These are phyloP conservation scores for Annona squamosa DNA, from an alignment of 164 flowering plant genomes.

Conservation along the genomic window DNA sequence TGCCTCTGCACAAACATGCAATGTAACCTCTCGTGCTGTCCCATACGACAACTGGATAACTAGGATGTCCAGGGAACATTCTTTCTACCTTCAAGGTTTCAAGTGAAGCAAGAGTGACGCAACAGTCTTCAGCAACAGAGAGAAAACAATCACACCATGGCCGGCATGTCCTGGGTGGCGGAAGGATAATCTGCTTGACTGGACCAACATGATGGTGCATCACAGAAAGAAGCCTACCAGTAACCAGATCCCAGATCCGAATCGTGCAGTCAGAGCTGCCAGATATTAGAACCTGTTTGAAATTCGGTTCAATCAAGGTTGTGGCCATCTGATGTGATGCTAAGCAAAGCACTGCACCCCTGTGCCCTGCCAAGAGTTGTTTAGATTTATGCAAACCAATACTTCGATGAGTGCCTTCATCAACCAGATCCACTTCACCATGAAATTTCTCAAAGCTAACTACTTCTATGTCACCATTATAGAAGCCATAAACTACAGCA, in stretches of 20 bases:
- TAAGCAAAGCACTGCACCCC: slow-evolving; percentile 79
- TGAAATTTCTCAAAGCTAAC: slow-evolving; percentile 40
- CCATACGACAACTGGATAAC: slow-evolving; percentile 85
- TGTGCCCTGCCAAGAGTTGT: slow-evolving; percentile 58
- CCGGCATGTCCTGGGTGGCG: slow-evolving; percentile 46
- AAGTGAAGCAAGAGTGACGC: slow-evolving; percentile 77
- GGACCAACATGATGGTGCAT: slow-evolving; percentile 95
- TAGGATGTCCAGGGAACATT: slow-evolving; percentile 90
- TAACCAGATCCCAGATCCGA: slow-evolving; percentile 82
- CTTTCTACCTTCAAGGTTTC: slow-evolving; percentile 85
- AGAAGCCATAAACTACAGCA: slow-evolving; percentile 77
- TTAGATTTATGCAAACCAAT: slow-evolving; percentile 23
- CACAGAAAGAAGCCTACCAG: slow-evolving; percentile 46
- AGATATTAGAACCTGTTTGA: slow-evolving; percentile 48
- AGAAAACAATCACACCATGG: slow-evolving; percentile 97
- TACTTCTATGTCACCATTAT: slow-evolving; percentile 72
- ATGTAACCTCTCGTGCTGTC: slow-evolving; percentile 84
- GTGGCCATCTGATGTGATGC: slow-evolving; percentile 63
- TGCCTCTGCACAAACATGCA: slow-evolving; percentile 60
- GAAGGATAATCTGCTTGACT: slow-evolving; percentile 76
- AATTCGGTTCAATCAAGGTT: slow-evolving; percentile 20
- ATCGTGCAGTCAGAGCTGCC: slow-evolving; percentile 90
- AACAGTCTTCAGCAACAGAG: slow-evolving; percentile 82
- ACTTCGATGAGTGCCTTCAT: slow-evolving; percentile 19
- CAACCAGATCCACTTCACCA: slow-evolving; percentile 22